Evolutionary conservation across 768 basidiomycete genomes (phyloP).

Genomic region (Phlebiopsis gigantea): DNA sequence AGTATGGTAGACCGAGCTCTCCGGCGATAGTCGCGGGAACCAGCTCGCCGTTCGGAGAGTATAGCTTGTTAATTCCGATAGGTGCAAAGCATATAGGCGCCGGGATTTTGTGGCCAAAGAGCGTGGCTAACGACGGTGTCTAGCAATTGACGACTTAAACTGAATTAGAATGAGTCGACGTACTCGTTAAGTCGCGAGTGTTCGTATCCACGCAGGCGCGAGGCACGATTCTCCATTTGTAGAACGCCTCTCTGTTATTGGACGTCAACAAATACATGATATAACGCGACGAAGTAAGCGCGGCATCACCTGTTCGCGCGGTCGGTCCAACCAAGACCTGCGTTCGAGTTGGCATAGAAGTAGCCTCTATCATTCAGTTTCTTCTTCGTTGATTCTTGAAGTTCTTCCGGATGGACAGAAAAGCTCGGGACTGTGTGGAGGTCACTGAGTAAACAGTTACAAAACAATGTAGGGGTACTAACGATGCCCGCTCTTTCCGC

Average conservation of each 20-base stretch:
- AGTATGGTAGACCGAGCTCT: constrained; percentile 46
- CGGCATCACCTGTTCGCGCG: constrained; percentile 42
- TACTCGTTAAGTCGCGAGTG: constrained; percentile 41
- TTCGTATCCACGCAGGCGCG: constrained; percentile 50
- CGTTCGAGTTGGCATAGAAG: constrained; percentile 49
- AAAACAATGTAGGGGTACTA: constrained; percentile 13
- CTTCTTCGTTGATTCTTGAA: constrained; percentile 35
- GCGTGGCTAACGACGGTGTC: constrained; percentile 23
- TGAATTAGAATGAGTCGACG: constrained; percentile 12
- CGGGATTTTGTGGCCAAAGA: constrained; percentile 43
- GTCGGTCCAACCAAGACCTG: constrained; percentile 48
- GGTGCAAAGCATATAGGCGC: constrained; percentile 52
- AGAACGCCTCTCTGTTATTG: constrained; percentile 40
- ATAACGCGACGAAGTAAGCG: background rate
- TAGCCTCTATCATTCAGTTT: constrained; percentile 42
- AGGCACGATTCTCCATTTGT: constrained; percentile 50
- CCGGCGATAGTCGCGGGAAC: constrained; percentile 42
- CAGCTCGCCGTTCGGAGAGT: constrained; percentile 40
- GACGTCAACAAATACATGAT: background rate
- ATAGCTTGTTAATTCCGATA: constrained; percentile 50
- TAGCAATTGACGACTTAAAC: background rate
- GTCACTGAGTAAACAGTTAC: background rate
- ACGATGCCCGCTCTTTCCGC: constrained; percentile 33
- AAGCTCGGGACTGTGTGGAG: constrained; percentile 32
- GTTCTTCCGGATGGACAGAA: constrained; percentile 39